A percentile compares a stretch with the other conserved stretches of the same genome.
phyloP scores from a whole-genome alignment of 495 filamentous ascomycete genomes.

The Schizothecium vesticola region DNA sequence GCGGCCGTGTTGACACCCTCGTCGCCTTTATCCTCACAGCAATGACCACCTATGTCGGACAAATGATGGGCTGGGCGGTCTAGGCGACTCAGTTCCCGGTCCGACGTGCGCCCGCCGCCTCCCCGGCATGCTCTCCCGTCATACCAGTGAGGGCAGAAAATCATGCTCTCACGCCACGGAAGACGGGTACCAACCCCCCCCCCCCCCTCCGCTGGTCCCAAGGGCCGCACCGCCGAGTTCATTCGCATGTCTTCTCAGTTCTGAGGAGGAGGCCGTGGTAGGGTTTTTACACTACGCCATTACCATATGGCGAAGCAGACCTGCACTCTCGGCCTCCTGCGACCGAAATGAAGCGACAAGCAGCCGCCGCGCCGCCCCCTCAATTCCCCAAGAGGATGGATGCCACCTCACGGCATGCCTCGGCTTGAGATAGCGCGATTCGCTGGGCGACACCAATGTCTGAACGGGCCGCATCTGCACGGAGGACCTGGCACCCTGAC shows the following conservation, averaged over 20 bases:
- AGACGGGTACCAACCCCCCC: neutral
- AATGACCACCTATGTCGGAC: neutral
- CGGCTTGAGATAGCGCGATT: neutral
- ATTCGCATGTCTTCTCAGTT: neutral
- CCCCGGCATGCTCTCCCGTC: too few relatives aligned
- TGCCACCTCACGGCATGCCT: neutral
- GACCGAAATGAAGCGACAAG: neutral
- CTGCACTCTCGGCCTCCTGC: neutral
- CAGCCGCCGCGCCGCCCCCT: neutral
- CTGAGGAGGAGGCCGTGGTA: too few relatives aligned
- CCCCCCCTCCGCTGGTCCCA: neutral
- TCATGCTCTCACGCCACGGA: neutral
- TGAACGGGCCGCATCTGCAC: conserved; percentile 10
- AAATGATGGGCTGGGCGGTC: neutral
- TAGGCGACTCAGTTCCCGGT: neutral
- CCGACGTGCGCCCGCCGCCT: neutral
- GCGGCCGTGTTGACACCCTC: neutral
- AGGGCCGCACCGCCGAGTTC: neutral
- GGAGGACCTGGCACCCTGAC: conserved; percentile 1
- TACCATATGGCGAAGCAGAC: too few relatives aligned
- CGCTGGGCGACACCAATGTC: neutral
- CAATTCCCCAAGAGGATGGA: neutral
- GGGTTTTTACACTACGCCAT: too few relatives aligned
- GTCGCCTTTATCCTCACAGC: neutral
- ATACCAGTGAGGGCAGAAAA: too few relatives aligned